Percentiles rank a stretch among this genome's conserved stretches.
These are phyloP conservation scores for Paecilomyces niveus DNA, from an alignment of 2,329 filamentous ascomycete species.

Conservation along the genomic window DNA sequence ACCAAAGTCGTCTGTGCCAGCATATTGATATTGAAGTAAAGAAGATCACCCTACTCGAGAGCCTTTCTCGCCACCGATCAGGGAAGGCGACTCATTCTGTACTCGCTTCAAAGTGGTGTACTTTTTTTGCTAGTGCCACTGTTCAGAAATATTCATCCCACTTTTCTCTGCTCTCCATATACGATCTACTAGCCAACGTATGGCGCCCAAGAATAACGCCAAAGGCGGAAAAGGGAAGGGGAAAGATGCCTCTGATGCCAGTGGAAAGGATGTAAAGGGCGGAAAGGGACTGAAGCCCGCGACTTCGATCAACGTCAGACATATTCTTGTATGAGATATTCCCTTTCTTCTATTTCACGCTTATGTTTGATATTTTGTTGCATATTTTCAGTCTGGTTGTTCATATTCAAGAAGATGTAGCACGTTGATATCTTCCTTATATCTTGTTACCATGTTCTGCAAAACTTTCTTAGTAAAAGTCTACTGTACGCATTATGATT, in stretches of 20 bases:
- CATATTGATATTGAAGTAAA: not conserved
- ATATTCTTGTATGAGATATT: constrained; percentile 47
- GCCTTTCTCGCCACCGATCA: too few relatives aligned
- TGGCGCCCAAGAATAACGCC: constrained; percentile 38
- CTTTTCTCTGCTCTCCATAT: not conserved
- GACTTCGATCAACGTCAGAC: constrained; percentile 57
- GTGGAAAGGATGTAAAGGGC: constrained; percentile 22
- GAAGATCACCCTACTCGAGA: not conserved
- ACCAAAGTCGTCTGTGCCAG: not conserved
- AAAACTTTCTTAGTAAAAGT: too few relatives aligned
- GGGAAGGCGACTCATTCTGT: too few relatives aligned
- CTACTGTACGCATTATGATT: too few relatives aligned
- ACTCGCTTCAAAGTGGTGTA: too few relatives aligned
- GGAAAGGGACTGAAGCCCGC: constrained; percentile 49
- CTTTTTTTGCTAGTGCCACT: too few relatives aligned
- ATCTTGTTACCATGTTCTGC: too few relatives aligned
- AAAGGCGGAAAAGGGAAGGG: constrained; percentile 36
- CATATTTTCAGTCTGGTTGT: not conserved
- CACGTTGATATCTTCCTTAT: too few relatives aligned
- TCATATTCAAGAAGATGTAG: not conserved
- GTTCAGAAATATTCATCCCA: not conserved
- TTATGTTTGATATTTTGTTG: not conserved
- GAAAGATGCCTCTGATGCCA: constrained; percentile 30
- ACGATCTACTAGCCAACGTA: constrained; percentile 8
- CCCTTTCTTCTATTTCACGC: constrained; percentile 1